Base-by-base conservation (phyloP, 495 filamentous ascomycete species). In the Daldinia decipiens region DNA sequence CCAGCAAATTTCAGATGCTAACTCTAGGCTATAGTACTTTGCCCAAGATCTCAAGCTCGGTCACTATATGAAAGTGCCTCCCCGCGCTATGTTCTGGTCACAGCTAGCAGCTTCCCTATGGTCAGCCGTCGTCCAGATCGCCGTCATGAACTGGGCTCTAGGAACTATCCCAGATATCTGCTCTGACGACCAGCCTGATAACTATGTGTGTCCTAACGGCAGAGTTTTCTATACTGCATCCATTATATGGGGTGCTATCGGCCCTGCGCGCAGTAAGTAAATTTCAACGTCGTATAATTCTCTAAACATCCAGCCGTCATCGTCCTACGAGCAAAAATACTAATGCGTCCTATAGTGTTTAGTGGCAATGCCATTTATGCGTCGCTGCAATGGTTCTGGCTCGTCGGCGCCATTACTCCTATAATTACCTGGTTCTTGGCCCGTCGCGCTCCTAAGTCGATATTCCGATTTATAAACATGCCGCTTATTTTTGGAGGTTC, bases 41-140 rank as follows among this genome's bases (percentile, higher is more conserved):
- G 66, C 74, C 6, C 80, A 83, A 66, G 85, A 87, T 65, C 79
- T 88, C 59, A 86, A 87, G 71, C 77, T 84, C 13, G 90, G 88
- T n/a, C 89, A 92, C 74, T 93, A 92, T 74, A 87, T 92, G 79
- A 91, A 92, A 74, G 82, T 87, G 7, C 87, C 90, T 5, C 90
- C 89, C 2, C 84, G 89, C 4, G 84, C 82, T 32, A 84, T 91
- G 75, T 92, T 92, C 74, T 82, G 84, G 65, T 88, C 87, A 0
- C 89, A 92, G 77, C 84, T 90, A 9, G 73, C 88, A 11, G 88
- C 89, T 9, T 90, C 88, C 1, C 75, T 90, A 13, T 82, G 89
- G 71, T 88, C 88, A 0, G 88, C 87, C 39, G 79, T 92, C 36
- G 87, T 91, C 12, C 89, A 91, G 77, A 83, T 90, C 60, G 84